phyloP scores from a whole-genome alignment of 2,329 filamentous ascomycete species.

The Ophiocordyceps camponoti-saundersi region DNA sequence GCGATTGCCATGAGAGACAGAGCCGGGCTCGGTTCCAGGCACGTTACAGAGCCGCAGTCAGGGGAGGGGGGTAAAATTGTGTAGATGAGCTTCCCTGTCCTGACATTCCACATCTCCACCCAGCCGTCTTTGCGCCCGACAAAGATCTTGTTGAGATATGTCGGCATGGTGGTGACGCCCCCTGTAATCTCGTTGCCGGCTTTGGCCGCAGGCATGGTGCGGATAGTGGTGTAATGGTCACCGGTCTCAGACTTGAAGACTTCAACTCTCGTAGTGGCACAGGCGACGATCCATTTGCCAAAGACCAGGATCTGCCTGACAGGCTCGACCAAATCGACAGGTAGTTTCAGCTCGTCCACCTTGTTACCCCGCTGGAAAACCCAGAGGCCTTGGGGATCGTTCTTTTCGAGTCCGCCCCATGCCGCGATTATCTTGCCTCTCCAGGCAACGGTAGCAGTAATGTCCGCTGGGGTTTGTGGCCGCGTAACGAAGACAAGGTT shows the following conservation, averaged over 20 bases:
- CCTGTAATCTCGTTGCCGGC: constrained; percentile 56
- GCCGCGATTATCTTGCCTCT: constrained; percentile 78
- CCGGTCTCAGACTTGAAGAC: constrained; percentile 74
- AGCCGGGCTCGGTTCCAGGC: constrained; percentile 68
- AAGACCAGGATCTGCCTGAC: constrained; percentile 68
- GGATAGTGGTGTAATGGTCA: constrained; percentile 82
- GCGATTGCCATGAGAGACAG: constrained; percentile 78
- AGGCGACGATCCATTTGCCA: constrained; percentile 80
- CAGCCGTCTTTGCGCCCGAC: constrained; percentile 74
- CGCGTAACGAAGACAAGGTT: constrained; percentile 87
- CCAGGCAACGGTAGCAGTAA: constrained; percentile 79
- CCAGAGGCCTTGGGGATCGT: constrained; percentile 57
- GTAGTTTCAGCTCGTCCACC: constrained; percentile 55
- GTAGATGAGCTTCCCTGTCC: constrained; percentile 79
- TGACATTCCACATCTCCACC: constrained; percentile 96
- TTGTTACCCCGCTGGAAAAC: constrained; percentile 84
- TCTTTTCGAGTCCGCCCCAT: constrained; percentile 49
- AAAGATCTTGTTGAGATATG: constrained; percentile 90
- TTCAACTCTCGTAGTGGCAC: constrained; percentile 58
- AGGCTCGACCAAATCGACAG: constrained; percentile 47
- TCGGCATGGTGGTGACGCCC: constrained; percentile 75
- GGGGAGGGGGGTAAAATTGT: constrained; percentile 64
- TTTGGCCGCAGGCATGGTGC: constrained; percentile 36
- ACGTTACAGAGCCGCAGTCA: constrained; percentile 66
- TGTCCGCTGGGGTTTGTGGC: constrained; percentile 70